A percentile compares a stretch with the other conserved stretches of the same genome.
Conservation (phyloP, 225 moss, liverwort and hornwort genomes). For the Physcomitrium patens region DNA sequence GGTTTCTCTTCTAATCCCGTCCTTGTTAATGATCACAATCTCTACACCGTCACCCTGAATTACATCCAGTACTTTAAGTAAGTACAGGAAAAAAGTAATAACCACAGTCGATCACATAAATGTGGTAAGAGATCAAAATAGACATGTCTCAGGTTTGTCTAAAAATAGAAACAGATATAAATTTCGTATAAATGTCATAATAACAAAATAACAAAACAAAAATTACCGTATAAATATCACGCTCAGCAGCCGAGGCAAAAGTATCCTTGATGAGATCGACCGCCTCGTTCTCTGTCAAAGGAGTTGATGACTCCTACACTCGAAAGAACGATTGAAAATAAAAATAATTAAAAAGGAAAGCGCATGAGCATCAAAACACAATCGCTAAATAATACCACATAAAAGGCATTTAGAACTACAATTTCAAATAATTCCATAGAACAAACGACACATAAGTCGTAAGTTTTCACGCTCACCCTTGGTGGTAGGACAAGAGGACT, state of each 20-base stretch:
- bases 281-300: slow-evolving; percentile 79
- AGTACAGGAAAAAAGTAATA: not conserved
- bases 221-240: slow-evolving; percentile 93
- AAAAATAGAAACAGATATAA: not conserved
- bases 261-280: slow-evolving; percentile 97
- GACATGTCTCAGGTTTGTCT: not conserved
- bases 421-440: not conserved
- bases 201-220: too few relatives aligned
- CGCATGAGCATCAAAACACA: not conserved
- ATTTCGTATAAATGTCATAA: too few relatives aligned
- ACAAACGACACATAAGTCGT: not conserved
- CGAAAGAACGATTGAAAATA: not conserved
- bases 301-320: slow-evolving; percentile 72
- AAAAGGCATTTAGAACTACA: too few relatives aligned
- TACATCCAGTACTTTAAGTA: not conserved
- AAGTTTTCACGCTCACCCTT: slow-evolving; percentile 37
- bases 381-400: not conserved
- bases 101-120: not conserved
- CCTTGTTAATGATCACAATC: slow-evolving; percentile 57
- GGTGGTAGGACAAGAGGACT: slow-evolving; percentile 87
- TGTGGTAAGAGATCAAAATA: not conserved
- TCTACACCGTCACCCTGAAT: slow-evolving; percentile 65
- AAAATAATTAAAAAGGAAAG: not conserved
- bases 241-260: slow-evolving; percentile 95
- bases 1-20: slow-evolving; percentile 53